A percentile compares a stretch with the other conserved stretches of the same genome.
phyloP scores from a whole-genome alignment of 257 asterid species.

The Solanum boliviense region DNA sequence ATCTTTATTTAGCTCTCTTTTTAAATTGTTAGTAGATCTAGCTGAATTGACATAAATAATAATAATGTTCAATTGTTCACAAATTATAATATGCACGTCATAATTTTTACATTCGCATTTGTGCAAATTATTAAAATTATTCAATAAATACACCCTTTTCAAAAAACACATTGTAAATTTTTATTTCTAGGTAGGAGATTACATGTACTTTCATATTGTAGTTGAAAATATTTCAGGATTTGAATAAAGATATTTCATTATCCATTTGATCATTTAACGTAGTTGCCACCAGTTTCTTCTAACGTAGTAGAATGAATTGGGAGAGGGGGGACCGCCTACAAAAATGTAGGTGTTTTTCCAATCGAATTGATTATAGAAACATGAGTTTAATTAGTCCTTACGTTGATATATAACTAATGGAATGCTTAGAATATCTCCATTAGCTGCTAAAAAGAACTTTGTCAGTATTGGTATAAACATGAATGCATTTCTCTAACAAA shows the following conservation, averaged over 20 bases:
- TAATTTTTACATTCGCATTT: neutral
- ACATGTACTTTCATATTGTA: no score
- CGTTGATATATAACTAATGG: neutral
- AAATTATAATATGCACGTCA: neutral
- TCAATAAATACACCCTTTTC: neutral
- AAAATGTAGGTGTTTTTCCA: neutral
- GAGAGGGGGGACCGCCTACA: no score
- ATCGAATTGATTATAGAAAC: neutral
- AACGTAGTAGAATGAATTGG: no score
- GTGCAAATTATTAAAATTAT: no score
- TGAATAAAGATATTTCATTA: no score
- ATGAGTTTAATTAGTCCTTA: neutral
- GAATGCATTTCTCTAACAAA: neutral
- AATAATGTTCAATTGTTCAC: neutral
- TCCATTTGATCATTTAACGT: no score
- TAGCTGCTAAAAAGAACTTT: neutral
- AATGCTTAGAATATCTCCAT: neutral
- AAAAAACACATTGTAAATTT: neutral
- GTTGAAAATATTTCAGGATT: no score
- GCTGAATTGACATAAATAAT: neutral
- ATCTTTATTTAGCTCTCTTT: neutral
- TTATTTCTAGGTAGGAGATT: no score
- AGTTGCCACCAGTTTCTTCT: no score
- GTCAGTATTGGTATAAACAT: neutral
- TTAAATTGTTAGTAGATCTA: neutral